phyloP scores from a whole-genome alignment of 345 rosid species.

The Diplotaxis tenuifolia region DNA sequence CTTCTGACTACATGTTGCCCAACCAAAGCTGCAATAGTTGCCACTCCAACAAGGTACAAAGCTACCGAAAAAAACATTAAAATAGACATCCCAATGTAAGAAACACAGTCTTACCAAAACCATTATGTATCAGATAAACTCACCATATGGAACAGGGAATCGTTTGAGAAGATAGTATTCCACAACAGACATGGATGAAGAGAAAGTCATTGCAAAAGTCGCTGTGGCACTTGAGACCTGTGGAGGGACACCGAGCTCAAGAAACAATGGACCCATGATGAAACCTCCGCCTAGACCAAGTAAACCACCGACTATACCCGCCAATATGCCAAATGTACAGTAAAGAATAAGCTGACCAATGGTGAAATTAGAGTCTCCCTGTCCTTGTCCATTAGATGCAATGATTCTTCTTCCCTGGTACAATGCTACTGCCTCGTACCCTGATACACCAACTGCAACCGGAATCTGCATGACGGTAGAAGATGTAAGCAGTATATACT shows the following conservation, averaged over 20 bases:
- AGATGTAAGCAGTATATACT: not conserved
- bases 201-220: constrained; percentile 84
- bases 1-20: constrained; percentile 63
- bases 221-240: constrained; percentile 89
- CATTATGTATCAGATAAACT: constrained; percentile 8
- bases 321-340: constrained; percentile 56
- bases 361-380: constrained; percentile 36
- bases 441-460: constrained; percentile 62
- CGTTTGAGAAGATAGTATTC: constrained; percentile 81
- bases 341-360: constrained; percentile 54
- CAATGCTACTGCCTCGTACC: constrained; percentile 60
- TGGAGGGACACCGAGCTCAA: constrained; percentile 75
- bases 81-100: not conserved
- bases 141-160: constrained; percentile 79
- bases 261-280: constrained; percentile 75
- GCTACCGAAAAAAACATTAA: constrained; percentile 40
- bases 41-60: constrained; percentile 53
- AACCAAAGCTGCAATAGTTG: constrained; percentile 51
- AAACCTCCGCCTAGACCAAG: constrained; percentile 86
- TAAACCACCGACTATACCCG: constrained; percentile 75
- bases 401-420: constrained; percentile 65
- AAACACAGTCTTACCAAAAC: not conserved
- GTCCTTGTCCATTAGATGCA: constrained; percentile 62
- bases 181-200: constrained; percentile 83
- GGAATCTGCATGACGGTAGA: constrained; percentile 49